Evolutionary conservation across 129 eudicot genomes (phyloP).

Genomic region (Saposhnikovia divaricata): DNA sequence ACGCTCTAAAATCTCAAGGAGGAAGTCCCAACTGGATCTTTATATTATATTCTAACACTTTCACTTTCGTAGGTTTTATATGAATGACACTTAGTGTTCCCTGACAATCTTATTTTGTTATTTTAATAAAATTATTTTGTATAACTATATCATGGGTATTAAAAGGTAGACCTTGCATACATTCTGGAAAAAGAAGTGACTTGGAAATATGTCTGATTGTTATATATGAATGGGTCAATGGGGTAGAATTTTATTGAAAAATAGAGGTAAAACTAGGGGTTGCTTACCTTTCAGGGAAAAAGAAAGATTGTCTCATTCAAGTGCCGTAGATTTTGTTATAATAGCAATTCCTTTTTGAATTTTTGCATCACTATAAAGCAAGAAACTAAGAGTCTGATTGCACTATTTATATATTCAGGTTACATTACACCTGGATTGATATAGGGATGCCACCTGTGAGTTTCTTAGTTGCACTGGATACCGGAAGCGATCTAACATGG

Average conservation of each 20-base stretch:
- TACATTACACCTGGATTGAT: constrained; percentile 91
- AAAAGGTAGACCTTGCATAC: not conserved
- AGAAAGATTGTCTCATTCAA: not conserved
- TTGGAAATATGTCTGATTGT: not conserved
- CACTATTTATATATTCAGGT: constrained; percentile 34
- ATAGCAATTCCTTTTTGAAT: not conserved
- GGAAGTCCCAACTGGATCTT: too few species aligned
- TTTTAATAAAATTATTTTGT: too few species aligned
- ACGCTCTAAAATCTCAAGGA: too few species aligned
- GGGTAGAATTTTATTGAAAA: too few species aligned
- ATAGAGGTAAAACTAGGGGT: too few species aligned
- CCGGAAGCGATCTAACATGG: constrained; percentile 92
- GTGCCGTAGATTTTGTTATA: not conserved
- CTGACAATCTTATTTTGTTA: too few species aligned
- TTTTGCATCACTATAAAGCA: not conserved
- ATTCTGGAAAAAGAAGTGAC: not conserved
- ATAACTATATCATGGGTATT: not conserved
- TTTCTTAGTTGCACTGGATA: constrained; percentile 90
- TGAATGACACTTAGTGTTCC: not conserved
- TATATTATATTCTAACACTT: too few species aligned
- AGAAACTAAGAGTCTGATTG: not conserved
- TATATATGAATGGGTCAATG: not conserved
- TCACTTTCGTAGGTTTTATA: not conserved
- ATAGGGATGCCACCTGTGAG: constrained; percentile 83
- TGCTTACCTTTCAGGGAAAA: not conserved